Percentiles rank a stretch among this genome's conserved stretches.
Evolutionary conservation across 179 eudicot species (phyloP).

Genomic region (Spinacia oleracea): DNA sequence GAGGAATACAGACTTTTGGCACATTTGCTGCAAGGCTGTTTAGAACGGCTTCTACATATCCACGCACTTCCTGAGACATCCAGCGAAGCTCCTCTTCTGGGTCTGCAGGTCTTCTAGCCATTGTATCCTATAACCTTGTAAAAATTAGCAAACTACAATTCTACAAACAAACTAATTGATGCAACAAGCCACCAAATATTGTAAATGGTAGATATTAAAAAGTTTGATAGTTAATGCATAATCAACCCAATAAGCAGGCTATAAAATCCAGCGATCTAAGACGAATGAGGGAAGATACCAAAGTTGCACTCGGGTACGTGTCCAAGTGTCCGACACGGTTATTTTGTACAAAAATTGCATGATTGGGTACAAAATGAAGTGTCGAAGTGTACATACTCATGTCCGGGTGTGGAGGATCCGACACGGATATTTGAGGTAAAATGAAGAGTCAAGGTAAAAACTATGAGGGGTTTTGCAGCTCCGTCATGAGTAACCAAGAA

Average conservation of each 20-base stretch:
- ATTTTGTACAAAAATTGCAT: too few species aligned
- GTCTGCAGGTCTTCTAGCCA: conserved; percentile 94
- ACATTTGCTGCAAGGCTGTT: conserved; percentile 99
- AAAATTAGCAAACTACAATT: conserved; percentile 4
- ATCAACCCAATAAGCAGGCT: not conserved
- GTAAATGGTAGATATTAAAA: not conserved
- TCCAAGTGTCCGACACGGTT: too few species aligned
- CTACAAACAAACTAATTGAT: not conserved
- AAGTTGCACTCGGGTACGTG: too few species aligned
- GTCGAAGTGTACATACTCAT: too few species aligned
- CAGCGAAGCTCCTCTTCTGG: conserved; percentile 99
- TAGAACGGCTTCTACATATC: conserved; percentile 97
- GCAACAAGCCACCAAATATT: not conserved
- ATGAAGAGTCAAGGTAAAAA: too few species aligned
- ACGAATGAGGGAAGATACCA: too few species aligned
- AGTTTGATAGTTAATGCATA: not conserved
- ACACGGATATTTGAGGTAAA: too few species aligned
- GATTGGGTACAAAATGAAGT: too few species aligned
- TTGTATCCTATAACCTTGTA: conserved; percentile 62
- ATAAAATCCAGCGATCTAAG: not conserved
- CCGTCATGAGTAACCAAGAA: too few species aligned
- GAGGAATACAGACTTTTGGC: conserved; percentile 63
- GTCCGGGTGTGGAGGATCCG: too few species aligned
- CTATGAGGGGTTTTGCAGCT: not conserved
- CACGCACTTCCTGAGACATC: conserved; percentile 99